Evolutionary conservation across 805 yeast genomes (phyloP), one percentile per base, ranked within the genome.

Genomic region (Candida loeiensis): DNA sequence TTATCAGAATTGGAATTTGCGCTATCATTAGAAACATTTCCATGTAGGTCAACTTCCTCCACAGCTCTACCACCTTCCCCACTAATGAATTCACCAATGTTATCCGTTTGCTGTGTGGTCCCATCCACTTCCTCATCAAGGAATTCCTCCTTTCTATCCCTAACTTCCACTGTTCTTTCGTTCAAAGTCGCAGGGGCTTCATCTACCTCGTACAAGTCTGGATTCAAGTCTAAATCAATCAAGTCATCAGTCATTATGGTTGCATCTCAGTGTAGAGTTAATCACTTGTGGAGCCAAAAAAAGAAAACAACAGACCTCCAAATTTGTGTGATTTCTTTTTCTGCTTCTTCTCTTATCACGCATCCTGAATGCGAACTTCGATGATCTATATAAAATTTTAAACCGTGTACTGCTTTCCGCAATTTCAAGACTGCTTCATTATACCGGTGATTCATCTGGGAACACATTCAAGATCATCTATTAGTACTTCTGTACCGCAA

Each of bases 151-250:
- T 30, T 30, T 18, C 33, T 16, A 12, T 17, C 33, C 13, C n/a
- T 30, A 6, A 30, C 33, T 13, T 30, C 33, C 14, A 30, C 33
- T 17, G 21, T 30, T 30, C 33, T 16, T 17, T 17, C 21, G 21
- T 17, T 21, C 9, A 6, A 4, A 15, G n/a, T 15, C 6, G 36
- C 20, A 15, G 22, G 34, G 30, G 24, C 31, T 16, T 46, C 55
- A 4, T 49, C 53, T 2, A 50, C 58, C 25, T 58, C 65, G 33
- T 63, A 61, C 38, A 67, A 47, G 8, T 61, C 71, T 1, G 73
- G 73, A 45, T 69, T 68, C 43, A 69, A 53, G 35, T 66, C 71
- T 28, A 69, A 46, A 35, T 58, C 58, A n/a, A 40, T 48, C n/a
- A 51, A 46, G 8, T 25, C 32, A 21, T 42, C 40, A n/a, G 34